Evolutionary conservation across 768 basidiomycete species (phyloP).

Genomic region (Astraeus odoratus): DNA sequence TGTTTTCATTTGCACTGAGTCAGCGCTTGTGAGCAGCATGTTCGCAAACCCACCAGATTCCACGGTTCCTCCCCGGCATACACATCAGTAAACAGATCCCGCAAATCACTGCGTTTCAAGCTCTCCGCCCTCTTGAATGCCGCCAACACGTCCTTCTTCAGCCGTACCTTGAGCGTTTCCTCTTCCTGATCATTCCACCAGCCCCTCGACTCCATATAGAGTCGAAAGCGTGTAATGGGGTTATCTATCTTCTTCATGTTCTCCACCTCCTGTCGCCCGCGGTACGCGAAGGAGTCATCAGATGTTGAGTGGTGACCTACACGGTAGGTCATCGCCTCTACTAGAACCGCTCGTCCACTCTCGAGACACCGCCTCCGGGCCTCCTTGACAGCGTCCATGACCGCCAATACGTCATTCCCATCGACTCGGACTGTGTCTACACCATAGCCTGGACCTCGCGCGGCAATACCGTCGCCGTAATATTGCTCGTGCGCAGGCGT

Average conservation of each 20-base stretch:
- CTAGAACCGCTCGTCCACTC: slow-evolving; percentile 72
- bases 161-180: slow-evolving; percentile 54
- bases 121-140: slow-evolving; percentile 76
- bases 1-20: slow-evolving; percentile 24
- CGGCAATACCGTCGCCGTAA: slow-evolving; percentile 88
- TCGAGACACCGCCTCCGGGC: slow-evolving; percentile 66
- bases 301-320: slow-evolving; percentile 95
- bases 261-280: slow-evolving; percentile 84
- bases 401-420: slow-evolving; percentile 88
- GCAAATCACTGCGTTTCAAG: slow-evolving; percentile 60
- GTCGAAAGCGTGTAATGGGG: slow-evolving; percentile 76
- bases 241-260: slow-evolving; percentile 89
- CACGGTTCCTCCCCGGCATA: slow-evolving; percentile 82
- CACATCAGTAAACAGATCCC: slow-evolving; percentile 79
- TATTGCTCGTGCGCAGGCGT: slow-evolving; percentile 88
- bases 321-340: slow-evolving; percentile 90
- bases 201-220: slow-evolving; percentile 72
- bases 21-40: neutral
- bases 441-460: slow-evolving; percentile 85
- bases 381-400: slow-evolving; percentile 65
- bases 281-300: slow-evolving; percentile 93
- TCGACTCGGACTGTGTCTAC: slow-evolving; percentile 90
- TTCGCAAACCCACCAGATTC: slow-evolving; percentile 60
- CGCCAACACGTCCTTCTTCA: slow-evolving; percentile 68
- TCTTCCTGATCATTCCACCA: slow-evolving; percentile 85